Base-by-base conservation (phyloP, 495 filamentous ascomycete genomes). In the Hypoxylon rickii region DNA sequence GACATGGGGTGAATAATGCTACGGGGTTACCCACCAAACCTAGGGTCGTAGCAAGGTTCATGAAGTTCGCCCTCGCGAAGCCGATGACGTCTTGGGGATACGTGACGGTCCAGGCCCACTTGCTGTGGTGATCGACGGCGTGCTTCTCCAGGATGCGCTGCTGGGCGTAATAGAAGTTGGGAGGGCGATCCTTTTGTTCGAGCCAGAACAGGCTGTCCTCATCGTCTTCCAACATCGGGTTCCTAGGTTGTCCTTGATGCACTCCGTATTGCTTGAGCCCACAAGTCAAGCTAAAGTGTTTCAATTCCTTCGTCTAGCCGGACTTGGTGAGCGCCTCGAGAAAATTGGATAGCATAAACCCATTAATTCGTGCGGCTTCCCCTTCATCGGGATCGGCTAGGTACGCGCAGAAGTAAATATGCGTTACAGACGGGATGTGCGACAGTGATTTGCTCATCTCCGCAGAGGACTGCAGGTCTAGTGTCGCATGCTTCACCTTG, bases 241-340 rank as follows among this genome's bases (percentile, higher is more conserved):
- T 71, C 60, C 81, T 70, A n/a, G 76, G 72, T 46, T 73, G 70
- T n/a, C 79, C 79, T 1, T 80, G 70, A 61, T 83, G 75, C 1
- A 82, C 78, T 20, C 83, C 79, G 57, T 85, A 85, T 39, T 84
- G 77, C 58, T 83, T 84, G 12, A 70, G 67, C 1, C 82, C 80
- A 7, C 75, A 79, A 1, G 81, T 78, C 21, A 83, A 70, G 36
- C 84, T 64, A 43, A 84, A 70, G 33, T 75, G 73, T 57, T 80
- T 79, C 34, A 83, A 52, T 3, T 69, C 67, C 33, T 65, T 61
- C 13, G 59, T 56, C 12, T 72, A 73, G 0, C 76, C 75, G 2
- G 76, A 78, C 24, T 68, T 69, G 0, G 70, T 71, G 6, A 86
- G 67, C 0, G 77, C 78, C 18, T 69, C 22, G 24, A 83, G 67